Conservation (phyloP, 345 rosid species). For the Citrus sp. region DNA sequence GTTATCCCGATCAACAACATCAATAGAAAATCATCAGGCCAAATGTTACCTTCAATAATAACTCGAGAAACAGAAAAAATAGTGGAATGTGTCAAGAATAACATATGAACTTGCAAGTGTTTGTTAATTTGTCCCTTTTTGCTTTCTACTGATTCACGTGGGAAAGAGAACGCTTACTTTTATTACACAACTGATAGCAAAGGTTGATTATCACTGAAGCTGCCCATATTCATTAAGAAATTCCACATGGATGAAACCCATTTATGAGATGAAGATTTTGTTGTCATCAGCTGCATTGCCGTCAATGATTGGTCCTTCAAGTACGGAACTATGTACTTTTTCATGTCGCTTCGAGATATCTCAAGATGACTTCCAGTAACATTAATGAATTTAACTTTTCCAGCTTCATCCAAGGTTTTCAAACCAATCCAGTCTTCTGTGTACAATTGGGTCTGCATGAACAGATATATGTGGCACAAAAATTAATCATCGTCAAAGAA, state of each 20-base stretch:
- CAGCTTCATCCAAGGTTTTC: constrained; percentile 64
- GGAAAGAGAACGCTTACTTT: neutral
- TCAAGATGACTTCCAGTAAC: constrained; percentile 63
- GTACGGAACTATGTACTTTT: constrained; percentile 59
- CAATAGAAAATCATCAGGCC: neutral
- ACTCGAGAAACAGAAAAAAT: neutral
- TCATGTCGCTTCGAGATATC: constrained; percentile 51
- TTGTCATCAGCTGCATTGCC: neutral
- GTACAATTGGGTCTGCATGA: constrained; percentile 50
- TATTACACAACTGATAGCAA: constrained; percentile 21
- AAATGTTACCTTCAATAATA: neutral
- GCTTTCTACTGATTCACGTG: neutral
- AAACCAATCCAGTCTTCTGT: constrained; percentile 77
- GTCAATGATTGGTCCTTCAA: constrained; percentile 35
- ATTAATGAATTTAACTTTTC: constrained; percentile 57
- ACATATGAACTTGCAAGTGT: neutral
- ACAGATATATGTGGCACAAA: neutral
- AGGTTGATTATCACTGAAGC: constrained; percentile 22
- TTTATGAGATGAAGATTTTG: constrained; percentile 20
- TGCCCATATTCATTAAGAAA: constrained; percentile 26
- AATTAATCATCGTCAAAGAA: neutral
- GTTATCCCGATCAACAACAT: neutral
- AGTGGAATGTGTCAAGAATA: neutral
- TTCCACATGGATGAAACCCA: constrained; percentile 35
- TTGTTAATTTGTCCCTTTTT: neutral